Conservation (phyloP, 345 rosid species). For the Gossypium ekmanianum region DNA sequence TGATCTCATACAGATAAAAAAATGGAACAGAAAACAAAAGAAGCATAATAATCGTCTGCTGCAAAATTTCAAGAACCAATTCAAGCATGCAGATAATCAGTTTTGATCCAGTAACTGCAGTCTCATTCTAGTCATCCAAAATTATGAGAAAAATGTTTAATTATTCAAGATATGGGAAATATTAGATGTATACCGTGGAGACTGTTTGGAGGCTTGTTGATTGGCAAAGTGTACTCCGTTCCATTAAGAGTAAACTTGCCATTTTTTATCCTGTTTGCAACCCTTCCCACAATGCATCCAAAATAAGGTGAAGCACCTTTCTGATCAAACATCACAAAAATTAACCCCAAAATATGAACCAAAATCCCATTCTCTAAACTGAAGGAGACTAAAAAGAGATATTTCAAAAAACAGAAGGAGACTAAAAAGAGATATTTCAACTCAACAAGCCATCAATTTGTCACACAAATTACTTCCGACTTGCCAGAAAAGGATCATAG, state of each 20-base stretch:
- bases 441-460: background rate
- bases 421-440: background rate
- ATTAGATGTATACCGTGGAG: conserved; percentile 66
- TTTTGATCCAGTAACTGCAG: background rate
- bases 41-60: background rate
- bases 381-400: background rate
- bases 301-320: conserved; percentile 77
- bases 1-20: background rate
- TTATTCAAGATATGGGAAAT: background rate
- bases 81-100: background rate
- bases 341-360: conserved; percentile 1
- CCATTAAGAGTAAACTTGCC: conserved; percentile 84
- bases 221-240: conserved; percentile 56
- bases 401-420: background rate
- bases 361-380: background rate
- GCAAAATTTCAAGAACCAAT: background rate
- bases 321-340: conserved; percentile 34
- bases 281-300: conserved; percentile 95
- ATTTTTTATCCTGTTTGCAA: conserved; percentile 78
- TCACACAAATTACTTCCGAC: background rate
- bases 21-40: background rate
- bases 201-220: conserved; percentile 90
- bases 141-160: background rate
- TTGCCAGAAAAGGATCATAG: background rate
- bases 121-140: background rate